Percentiles rank a stretch among this genome's conserved stretches.
Conservation (phyloP, 176 grass and related monocot species). For the Musa troglodytarum region DNA sequence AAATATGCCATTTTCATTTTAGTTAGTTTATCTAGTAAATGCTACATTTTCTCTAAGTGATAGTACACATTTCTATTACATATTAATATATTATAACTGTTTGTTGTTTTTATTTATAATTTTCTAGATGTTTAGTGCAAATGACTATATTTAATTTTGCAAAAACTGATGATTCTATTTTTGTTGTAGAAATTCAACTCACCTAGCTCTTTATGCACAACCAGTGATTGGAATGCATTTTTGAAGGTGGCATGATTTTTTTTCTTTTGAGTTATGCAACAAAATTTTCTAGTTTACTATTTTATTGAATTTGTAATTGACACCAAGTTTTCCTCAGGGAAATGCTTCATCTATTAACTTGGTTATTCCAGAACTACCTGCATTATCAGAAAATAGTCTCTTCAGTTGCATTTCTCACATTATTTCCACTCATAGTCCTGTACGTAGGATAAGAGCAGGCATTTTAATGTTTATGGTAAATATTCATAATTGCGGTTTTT, state of each 20-base stretch:
- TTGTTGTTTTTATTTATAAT: background rate
- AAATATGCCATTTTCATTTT: background rate
- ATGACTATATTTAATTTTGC: conserved; percentile 10
- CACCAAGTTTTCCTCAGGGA: background rate
- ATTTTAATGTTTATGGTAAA: background rate
- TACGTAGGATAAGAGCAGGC: background rate
- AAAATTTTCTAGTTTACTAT: background rate
- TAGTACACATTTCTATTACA: background rate
- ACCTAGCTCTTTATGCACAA: conserved; percentile 71
- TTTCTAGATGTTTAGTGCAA: background rate
- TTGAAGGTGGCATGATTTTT: conserved; percentile 48
- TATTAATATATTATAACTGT: background rate
- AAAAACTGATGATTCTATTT: conserved; percentile 30
- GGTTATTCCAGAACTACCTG: background rate
- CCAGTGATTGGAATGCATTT: conserved; percentile 73
- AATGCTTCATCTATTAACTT: background rate
- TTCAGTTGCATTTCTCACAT: background rate
- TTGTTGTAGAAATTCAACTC: conserved; percentile 90
- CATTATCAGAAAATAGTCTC: background rate
- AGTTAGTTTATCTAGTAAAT: background rate
- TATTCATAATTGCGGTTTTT: background rate
- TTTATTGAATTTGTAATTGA: background rate
- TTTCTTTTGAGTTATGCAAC: background rate
- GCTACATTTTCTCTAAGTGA: background rate
- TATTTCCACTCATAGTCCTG: background rate